phyloP scores from a whole-genome alignment of 257 asterid genomes.

The Thymus mandschuricus region DNA sequence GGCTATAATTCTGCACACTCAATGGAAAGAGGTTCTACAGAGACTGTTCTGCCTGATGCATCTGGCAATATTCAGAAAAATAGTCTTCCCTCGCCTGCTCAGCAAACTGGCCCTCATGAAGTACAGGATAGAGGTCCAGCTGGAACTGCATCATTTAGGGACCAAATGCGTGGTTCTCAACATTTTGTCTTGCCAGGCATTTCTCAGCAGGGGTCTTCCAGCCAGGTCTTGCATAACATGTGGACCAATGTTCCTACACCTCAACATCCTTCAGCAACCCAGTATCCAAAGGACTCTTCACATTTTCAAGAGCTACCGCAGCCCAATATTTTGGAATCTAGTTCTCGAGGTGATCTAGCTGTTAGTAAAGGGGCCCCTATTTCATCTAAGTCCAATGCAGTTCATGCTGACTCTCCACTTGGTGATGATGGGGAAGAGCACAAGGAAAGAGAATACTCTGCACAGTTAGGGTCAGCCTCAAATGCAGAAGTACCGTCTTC shows the following conservation, averaged over 20 bases:
- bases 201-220: conserved; percentile 41
- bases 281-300: conserved; percentile 42
- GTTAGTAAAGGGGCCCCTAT: conserved; percentile 22
- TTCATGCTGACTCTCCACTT: conserved; percentile 42
- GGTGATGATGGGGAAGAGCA: conserved; percentile 46
- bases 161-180: conserved; percentile 44
- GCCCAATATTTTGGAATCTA: conserved; percentile 57
- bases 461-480: conserved; percentile 38
- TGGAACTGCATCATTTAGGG: conserved; percentile 45
- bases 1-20: conserved; percentile 39
- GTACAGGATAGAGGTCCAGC: conserved; percentile 47
- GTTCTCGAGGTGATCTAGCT: conserved; percentile 45
- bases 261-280: conserved; percentile 46
- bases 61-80: conserved; percentile 38
- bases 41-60: conserved; percentile 47
- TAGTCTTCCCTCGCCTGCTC: conserved; percentile 42
- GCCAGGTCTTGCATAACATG: conserved; percentile 40
- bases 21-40: conserved; percentile 49
- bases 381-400: conserved; percentile 31
- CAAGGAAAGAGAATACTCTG: conserved; percentile 42
- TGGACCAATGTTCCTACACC: conserved; percentile 56
- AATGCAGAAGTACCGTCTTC: conserved; percentile 42
- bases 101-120: conserved; percentile 39
- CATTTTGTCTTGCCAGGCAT: conserved; percentile 37
- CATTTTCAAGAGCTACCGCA: conserved; percentile 44